phyloP scores from a whole-genome alignment of 345 rosid species.

The Eucalyptus regnans region DNA sequence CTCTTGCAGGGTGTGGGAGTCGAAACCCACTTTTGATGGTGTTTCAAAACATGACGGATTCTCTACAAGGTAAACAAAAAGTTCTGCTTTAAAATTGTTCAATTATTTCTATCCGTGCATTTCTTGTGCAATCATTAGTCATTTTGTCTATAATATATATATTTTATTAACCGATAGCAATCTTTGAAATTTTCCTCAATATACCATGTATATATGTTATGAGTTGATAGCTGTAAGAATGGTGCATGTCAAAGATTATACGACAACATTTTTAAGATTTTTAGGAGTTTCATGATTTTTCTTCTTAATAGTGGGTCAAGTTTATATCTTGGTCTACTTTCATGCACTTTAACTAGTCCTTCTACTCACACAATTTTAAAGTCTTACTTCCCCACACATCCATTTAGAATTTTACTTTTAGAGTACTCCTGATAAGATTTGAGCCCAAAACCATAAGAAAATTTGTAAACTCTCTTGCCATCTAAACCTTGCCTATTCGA shows the following conservation, averaged over 20 bases:
- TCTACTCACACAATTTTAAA: neutral
- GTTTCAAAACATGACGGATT: neutral
- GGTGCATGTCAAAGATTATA: neutral
- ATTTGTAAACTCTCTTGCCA: neutral
- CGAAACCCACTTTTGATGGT: neutral
- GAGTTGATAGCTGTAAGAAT: fast-evolving
- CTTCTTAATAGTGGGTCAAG: neutral
- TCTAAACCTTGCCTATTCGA: neutral
- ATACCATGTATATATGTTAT: fast-evolving
- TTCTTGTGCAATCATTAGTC: neutral
- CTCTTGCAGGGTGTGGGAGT: too few species aligned
- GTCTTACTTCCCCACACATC: fast-evolving
- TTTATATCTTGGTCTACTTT: neutral
- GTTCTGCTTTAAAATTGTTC: neutral
- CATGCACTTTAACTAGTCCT: neutral
- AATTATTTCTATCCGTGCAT: fast-evolving
- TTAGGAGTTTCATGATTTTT: fast-evolving
- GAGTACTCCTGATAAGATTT: fast-evolving
- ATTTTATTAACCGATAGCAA: fast-evolving
- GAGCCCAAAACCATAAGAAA: neutral
- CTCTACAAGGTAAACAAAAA: neutral
- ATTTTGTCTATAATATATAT: fast-evolving
- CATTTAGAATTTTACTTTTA: neutral
- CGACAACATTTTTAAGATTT: neutral
- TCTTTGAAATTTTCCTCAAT: neutral